Percentiles rank a stretch among this genome's conserved stretches.
Conservation (phyloP, 2,329 filamentous ascomycete species). For the Trichoderma atroviride region DNA sequence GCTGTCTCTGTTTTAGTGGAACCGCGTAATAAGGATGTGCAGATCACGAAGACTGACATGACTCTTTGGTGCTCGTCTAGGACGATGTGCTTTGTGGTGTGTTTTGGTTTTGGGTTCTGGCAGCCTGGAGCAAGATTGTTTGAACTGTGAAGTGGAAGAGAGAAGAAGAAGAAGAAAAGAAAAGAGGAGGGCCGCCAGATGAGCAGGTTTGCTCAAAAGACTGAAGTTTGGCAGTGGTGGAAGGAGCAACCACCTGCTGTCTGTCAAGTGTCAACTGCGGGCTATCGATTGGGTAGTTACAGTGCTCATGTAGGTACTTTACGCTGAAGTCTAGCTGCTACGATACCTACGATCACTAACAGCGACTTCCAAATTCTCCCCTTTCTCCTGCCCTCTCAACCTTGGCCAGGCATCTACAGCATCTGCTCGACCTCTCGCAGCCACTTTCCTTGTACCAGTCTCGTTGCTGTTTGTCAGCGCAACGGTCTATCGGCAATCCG, state of each 20-base stretch:
- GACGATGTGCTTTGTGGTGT: neutral
- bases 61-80: neutral
- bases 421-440: neutral
- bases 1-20: neutral
- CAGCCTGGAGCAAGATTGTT: neutral
- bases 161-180: neutral
- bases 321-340: neutral
- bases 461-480: neutral
- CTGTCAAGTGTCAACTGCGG: neutral
- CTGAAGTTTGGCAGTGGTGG: neutral
- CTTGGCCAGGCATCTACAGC: neutral
- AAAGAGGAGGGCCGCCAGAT: slow-evolving; percentile 11
- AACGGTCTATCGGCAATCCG: neutral
- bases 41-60: neutral
- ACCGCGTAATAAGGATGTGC: neutral
- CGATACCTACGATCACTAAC: neutral
- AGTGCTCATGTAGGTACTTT: neutral
- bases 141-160: neutral
- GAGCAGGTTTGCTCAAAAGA: neutral
- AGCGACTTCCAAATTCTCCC: neutral
- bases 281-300: neutral
- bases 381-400: neutral
- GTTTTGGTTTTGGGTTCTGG: neutral
- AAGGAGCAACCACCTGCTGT: neutral
- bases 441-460: neutral